Conservation (phyloP, 805 yeast genomes). For the Tetrapisispora fleetii region DNA sequence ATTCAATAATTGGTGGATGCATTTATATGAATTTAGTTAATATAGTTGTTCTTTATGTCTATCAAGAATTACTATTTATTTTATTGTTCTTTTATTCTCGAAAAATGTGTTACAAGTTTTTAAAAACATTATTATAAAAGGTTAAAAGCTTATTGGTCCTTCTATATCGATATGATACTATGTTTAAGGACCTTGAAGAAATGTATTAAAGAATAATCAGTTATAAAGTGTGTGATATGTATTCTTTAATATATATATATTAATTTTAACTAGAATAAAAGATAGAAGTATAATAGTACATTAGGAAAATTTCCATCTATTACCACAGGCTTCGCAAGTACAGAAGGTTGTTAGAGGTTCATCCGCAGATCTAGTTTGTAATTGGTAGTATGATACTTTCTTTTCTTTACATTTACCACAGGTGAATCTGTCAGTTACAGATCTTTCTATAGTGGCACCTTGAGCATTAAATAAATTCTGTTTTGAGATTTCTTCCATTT, state of each 20-base stretch:
- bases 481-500: conserved; percentile 74
- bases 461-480: conserved; percentile 93
- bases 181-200: too few species aligned
- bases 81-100: background rate
- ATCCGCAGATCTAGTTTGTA: conserved; percentile 98
- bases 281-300: too few species aligned
- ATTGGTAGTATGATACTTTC: conserved; percentile 92
- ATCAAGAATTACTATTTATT: too few species aligned
- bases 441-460: conserved; percentile 92
- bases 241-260: background rate
- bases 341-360: conserved; percentile 98
- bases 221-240: too few species aligned
- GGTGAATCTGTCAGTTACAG: conserved; percentile 91
- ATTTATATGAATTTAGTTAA: too few species aligned
- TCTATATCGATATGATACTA: too few species aligned
- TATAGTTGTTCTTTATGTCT: too few species aligned
- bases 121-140: too few species aligned
- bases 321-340: conserved; percentile 95
- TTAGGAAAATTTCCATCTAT: conserved; percentile 93
- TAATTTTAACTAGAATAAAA: background rate
- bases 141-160: too few species aligned
- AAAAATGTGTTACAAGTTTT: background rate
- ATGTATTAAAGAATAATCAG: too few species aligned
- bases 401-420: conserved; percentile 97
- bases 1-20: too few species aligned